Evolutionary conservation across 1,284 basidiomycete species (phyloP).

Genomic region (Melampsora abietis-canadensis): DNA sequence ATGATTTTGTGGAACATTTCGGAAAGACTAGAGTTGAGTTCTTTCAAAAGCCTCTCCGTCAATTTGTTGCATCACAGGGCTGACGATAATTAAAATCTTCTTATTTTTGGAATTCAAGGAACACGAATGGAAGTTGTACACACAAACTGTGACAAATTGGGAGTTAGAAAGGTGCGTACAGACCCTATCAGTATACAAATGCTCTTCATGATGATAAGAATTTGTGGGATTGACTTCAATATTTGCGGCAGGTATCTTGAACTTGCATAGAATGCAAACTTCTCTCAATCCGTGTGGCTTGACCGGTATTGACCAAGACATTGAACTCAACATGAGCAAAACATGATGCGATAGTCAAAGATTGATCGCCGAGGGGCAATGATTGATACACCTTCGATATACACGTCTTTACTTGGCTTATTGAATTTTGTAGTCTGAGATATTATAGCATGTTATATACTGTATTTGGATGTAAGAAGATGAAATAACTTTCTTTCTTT

Average conservation of each 20-base stretch:
- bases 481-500: no score
- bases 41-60: neutral
- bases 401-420: no score
- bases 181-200: neutral
- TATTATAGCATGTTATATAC: no score
- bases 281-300: no score
- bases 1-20: constrained; percentile 35
- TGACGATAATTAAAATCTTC: neutral
- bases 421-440: no score
- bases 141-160: constrained; percentile 41
- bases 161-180: constrained; percentile 33
- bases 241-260: constrained; percentile 16
- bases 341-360: no score
- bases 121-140: constrained; percentile 41
- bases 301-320: no score
- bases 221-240: neutral
- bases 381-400: no score
- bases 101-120: constrained; percentile 5
- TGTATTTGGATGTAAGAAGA: no score
- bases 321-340: no score
- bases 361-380: no score
- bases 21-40: constrained; percentile 26
- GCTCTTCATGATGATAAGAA: no score
- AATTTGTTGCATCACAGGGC: neutral
- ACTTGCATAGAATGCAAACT: neutral